A percentile compares a stretch with the other conserved stretches of the same genome.
Conservation (phyloP, 331 rosid genomes). For the Malus hybrid region DNA sequence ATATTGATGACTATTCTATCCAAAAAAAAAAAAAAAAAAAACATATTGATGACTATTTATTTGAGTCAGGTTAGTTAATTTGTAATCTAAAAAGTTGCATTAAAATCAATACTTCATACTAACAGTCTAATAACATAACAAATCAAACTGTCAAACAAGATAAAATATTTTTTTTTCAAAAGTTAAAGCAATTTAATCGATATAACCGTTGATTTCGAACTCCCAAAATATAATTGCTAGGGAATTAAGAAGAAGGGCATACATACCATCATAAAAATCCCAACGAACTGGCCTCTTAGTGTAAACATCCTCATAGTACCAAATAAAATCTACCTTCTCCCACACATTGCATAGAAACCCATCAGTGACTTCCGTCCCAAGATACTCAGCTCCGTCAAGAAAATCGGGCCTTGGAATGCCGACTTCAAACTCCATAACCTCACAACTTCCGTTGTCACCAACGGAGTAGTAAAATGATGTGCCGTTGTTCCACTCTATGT, state of each 20-base stretch:
- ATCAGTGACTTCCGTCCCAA: slow-evolving; percentile 29
- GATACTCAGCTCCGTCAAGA: slow-evolving; percentile 37
- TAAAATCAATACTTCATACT: too few species aligned
- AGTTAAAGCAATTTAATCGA: too few species aligned
- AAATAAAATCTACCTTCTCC: slow-evolving; percentile 44
- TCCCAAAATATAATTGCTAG: background rate
- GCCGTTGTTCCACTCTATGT: slow-evolving; percentile 53
- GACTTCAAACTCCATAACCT: slow-evolving; percentile 18
- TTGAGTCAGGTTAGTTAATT: too few species aligned
- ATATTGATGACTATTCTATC: too few species aligned
- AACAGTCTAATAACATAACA: too few species aligned
- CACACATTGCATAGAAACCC: slow-evolving; percentile 47
- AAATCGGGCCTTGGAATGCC: slow-evolving; percentile 47
- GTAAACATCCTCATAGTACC: slow-evolving; percentile 46
- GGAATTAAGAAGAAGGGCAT: background rate
- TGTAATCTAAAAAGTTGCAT: too few species aligned
- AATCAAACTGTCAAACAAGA: too few species aligned
- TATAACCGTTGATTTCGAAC: too few species aligned
- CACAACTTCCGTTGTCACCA: slow-evolving; percentile 8
- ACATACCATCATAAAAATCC: slow-evolving; percentile 42
- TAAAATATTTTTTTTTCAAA: too few species aligned
- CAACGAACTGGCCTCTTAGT: slow-evolving; percentile 42
- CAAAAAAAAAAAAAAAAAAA: too few species aligned
- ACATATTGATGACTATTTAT: too few species aligned
- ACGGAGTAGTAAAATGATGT: slow-evolving; percentile 41